Evolutionary conservation across 768 basidiomycete genomes (phyloP).

Genomic region (Cystofilobasidium ferigula): DNA sequence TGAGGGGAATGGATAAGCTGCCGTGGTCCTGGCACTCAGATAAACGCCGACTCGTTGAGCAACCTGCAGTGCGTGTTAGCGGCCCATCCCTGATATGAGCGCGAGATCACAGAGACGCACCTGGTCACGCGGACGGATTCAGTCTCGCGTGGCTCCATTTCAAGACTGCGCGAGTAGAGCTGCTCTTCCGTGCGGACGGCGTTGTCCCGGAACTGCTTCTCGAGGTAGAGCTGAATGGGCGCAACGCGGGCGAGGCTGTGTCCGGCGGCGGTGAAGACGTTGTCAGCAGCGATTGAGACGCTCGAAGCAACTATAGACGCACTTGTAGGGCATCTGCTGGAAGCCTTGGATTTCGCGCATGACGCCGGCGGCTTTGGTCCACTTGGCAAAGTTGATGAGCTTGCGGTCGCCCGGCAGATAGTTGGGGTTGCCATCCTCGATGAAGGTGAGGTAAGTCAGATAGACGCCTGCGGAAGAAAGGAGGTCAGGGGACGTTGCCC

Average conservation of each 20-base stretch:
- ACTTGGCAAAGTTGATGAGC: conserved; percentile 90
- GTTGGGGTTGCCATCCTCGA: conserved; percentile 91
- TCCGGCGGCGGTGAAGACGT: neutral
- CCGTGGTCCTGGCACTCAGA: too few relatives aligned
- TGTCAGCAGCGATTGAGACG: neutral
- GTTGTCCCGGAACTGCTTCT: conserved; percentile 56
- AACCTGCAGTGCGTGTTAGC: neutral
- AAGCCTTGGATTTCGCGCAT: conserved; percentile 94
- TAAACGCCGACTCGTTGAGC: conserved; percentile 2
- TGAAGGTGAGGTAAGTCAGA: conserved; percentile 91
- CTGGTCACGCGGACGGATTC: conserved; percentile 57
- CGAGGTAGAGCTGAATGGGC: conserved; percentile 60
- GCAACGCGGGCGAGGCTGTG: conserved; percentile 51
- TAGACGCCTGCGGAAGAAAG: conserved; percentile 64
- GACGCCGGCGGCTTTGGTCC: conserved; percentile 89
- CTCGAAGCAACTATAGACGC: neutral
- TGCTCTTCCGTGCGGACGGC: conserved; percentile 41
- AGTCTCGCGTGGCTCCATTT: conserved; percentile 82
- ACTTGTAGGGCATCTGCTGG: conserved; percentile 80
- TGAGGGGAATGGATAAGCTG: too few relatives aligned
- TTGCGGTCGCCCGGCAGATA: conserved; percentile 44
- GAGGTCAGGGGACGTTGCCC: neutral
- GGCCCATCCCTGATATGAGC: neutral
- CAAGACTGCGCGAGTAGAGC: conserved; percentile 67
- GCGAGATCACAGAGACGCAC: neutral